These are phyloP conservation scores for Colletotrichum zoysiae DNA, from an alignment of 2,329 filamentous ascomycete genomes.

Conservation along the genomic window DNA sequence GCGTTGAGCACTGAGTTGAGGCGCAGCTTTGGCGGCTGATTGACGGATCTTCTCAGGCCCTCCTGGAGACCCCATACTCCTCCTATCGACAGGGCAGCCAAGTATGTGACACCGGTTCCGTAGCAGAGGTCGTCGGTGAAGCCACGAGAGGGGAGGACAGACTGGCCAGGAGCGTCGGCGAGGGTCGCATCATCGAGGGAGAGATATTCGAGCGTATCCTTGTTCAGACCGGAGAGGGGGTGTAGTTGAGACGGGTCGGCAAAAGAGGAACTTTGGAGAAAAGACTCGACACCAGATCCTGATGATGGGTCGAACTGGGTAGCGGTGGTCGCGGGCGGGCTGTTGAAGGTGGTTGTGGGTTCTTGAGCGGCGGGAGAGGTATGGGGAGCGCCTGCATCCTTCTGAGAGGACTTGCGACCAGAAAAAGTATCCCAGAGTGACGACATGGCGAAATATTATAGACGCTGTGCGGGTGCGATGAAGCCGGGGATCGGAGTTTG, in stretches of 20 bases:
- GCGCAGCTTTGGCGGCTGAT: slow-evolving; percentile 86
- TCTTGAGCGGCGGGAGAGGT: slow-evolving; percentile 55
- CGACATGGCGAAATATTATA: slow-evolving; percentile 58
- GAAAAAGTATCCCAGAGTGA: slow-evolving; percentile 73
- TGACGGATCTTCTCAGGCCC: slow-evolving; percentile 83
- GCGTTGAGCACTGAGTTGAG: slow-evolving; percentile 96
- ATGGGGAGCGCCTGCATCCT: slow-evolving; percentile 46
- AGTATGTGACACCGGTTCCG: slow-evolving; percentile 93
- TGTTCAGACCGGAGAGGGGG: slow-evolving; percentile 91
- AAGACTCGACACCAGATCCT: slow-evolving; percentile 85
- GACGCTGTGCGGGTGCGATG: slow-evolving; percentile 24
- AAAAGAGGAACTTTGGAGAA: slow-evolving; percentile 81
- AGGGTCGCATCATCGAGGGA: slow-evolving; percentile 92
- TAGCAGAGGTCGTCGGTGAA: slow-evolving; percentile 99
- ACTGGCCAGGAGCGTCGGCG: slow-evolving; percentile 87
- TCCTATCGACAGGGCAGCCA: slow-evolving; percentile 86
- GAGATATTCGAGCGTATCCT: slow-evolving; percentile 94
- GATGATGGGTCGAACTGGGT: slow-evolving; percentile 77
- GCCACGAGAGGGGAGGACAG: slow-evolving; percentile 91
- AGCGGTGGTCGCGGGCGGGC: slow-evolving; percentile 55
- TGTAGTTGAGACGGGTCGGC: slow-evolving; percentile 91
- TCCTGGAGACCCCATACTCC: slow-evolving; percentile 94
- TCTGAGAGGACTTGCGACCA: slow-evolving; percentile 65
- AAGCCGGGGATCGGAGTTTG: slow-evolving; percentile 34
- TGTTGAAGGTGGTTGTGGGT: slow-evolving; percentile 63